Evolutionary conservation across 495 filamentous ascomycete species (phyloP).

Genomic region (Parmelia sp.): DNA sequence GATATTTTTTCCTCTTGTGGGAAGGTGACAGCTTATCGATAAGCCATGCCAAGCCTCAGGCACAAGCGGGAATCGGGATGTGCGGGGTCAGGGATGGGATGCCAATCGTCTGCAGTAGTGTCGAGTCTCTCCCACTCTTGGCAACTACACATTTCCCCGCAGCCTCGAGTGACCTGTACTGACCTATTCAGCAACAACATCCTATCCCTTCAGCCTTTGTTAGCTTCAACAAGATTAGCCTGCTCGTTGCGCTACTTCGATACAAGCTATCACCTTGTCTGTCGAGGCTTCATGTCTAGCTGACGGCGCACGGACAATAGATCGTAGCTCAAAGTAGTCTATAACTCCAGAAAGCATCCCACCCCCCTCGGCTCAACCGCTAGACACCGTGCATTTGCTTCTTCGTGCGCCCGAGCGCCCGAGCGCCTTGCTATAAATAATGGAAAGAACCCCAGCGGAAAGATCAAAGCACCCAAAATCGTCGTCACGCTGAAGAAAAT

Average conservation of each 20-base stretch:
- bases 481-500: conserved; percentile 4
- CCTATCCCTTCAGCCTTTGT: background rate
- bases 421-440: conserved; percentile 17
- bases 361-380: background rate
- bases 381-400: background rate
- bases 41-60: conserved; percentile 8
- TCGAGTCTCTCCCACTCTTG: background rate
- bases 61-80: too few species aligned
- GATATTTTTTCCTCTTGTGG: conserved; percentile 9
- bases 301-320: background rate
- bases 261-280: conserved; percentile 1
- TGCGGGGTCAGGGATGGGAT: background rate
- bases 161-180: too few species aligned
- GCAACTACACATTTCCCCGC: background rate
- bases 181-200: conserved; percentile 2
- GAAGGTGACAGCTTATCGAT: conserved; percentile 7
- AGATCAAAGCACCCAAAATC: background rate
- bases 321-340: background rate
- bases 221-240: too few species aligned
- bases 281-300: background rate
- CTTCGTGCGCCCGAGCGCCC: conserved; percentile 5
- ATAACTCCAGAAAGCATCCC: background rate
- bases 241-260: too few species aligned
- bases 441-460: background rate
- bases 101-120: too few species aligned